A percentile compares a stretch with the other conserved stretches of the same genome.
phyloP scores from a whole-genome alignment of 2,329 filamentous ascomycete species.

The Pseudogymnoascus sp. region DNA sequence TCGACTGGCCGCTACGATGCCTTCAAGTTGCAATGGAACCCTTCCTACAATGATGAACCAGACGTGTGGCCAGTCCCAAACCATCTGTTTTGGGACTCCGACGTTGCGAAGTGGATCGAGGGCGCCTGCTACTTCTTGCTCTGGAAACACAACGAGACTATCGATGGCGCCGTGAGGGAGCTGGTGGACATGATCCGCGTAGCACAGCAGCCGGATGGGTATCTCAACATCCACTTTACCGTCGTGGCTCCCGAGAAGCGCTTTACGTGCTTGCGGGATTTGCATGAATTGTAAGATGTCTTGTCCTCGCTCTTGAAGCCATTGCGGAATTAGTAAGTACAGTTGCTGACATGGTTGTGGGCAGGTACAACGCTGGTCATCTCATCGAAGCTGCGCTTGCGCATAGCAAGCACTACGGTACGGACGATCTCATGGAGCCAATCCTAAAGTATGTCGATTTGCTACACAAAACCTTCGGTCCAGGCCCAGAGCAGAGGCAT shows the following conservation, averaged over 20 bases:
- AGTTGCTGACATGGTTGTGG: neutral
- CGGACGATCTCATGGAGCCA: conserved; percentile 43
- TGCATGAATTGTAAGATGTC: conserved; percentile 49
- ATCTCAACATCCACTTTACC: conserved; percentile 56
- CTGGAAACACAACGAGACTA: conserved; percentile 35
- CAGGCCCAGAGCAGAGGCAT: conserved; percentile 40
- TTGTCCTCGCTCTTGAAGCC: neutral
- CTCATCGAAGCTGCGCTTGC: conserved; percentile 54
- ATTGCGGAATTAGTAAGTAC: neutral
- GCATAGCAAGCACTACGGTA: conserved; percentile 45
- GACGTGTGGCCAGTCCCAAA: conserved; percentile 49
- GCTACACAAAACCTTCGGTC: conserved; percentile 45
- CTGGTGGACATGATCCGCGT: conserved; percentile 49
- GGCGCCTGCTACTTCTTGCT: conserved; percentile 50
- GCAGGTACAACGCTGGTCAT: conserved; percentile 53
- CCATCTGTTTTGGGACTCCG: conserved; percentile 53
- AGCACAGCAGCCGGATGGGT: conserved; percentile 54
- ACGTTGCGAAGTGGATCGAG: conserved; percentile 56
- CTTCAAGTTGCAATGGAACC: conserved; percentile 51
- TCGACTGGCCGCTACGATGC: conserved; percentile 50
- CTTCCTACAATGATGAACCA: conserved; percentile 43
- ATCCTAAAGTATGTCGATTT: conserved; percentile 48
- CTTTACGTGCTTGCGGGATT: conserved; percentile 52
- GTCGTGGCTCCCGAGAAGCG: conserved; percentile 48
- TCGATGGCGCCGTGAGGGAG: conserved; percentile 45